Percentiles rank a stretch among this genome's conserved stretches.
Conservation (phyloP, 1,284 basidiomycete genomes). For the Takashimella koratensis region DNA sequence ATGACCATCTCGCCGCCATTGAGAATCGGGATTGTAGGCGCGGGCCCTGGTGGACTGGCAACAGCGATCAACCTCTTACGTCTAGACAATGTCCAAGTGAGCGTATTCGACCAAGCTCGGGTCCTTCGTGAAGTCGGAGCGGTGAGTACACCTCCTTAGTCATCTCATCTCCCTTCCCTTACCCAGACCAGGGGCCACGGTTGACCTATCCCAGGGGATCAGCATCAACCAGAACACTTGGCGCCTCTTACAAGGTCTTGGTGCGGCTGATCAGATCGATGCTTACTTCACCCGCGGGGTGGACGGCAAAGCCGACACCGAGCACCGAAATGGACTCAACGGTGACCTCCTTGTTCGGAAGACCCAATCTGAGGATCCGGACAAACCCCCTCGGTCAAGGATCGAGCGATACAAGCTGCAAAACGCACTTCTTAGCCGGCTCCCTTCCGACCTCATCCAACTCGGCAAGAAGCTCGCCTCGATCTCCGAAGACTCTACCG, state of each 20-base stretch:
- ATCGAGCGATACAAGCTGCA: constrained; percentile 34
- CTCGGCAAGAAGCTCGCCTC: constrained; percentile 21
- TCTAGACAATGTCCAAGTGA: constrained; percentile 21
- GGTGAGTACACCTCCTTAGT: constrained; percentile 15
- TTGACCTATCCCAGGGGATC: constrained; percentile 22
- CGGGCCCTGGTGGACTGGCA: constrained; percentile 30
- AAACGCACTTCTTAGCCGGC: constrained; percentile 21
- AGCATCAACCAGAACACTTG: constrained; percentile 36
- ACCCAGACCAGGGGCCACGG: neutral
- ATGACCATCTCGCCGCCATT: constrained; percentile 5
- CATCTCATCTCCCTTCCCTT: too few species aligned
- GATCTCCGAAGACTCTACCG: constrained; percentile 13
- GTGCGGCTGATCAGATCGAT: constrained; percentile 23
- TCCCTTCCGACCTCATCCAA: constrained; percentile 24
- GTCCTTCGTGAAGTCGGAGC: constrained; percentile 36
- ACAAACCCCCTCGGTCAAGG: constrained; percentile 17
- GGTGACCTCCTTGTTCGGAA: neutral
- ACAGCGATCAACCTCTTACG: constrained; percentile 22
- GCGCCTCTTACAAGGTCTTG: constrained; percentile 27
- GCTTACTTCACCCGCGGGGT: constrained; percentile 15
- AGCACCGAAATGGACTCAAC: constrained; percentile 11
- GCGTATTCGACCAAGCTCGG: constrained; percentile 30
- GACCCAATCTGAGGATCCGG: constrained; percentile 10
- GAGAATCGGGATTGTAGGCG: constrained; percentile 27
- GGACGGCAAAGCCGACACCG: constrained; percentile 14